Evolutionary conservation across 2,329 filamentous ascomycete genomes (phyloP).

Genomic region (Calonectria fujianensis): DNA sequence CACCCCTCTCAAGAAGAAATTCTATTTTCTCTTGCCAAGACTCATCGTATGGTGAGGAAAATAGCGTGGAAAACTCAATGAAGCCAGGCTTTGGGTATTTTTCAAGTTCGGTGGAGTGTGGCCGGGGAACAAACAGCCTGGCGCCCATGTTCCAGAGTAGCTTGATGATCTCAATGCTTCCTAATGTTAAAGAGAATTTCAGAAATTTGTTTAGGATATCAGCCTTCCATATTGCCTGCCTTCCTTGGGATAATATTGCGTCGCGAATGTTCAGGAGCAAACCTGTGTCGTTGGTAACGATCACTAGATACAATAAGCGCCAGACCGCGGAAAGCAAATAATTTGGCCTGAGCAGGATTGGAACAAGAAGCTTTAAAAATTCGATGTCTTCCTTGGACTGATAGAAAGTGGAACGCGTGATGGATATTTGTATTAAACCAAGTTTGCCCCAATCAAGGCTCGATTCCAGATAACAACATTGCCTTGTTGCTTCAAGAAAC

Average conservation of each 20-base stretch:
- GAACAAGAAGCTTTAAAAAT: not conserved
- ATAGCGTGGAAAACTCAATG: not conserved
- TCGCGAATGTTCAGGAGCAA: not conserved
- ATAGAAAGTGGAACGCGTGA: too few relatives aligned
- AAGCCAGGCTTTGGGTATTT: too few relatives aligned
- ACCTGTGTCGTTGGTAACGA: not conserved
- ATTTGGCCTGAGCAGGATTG: not conserved
- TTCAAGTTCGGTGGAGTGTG: too few relatives aligned
- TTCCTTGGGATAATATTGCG: not conserved
- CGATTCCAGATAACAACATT: not conserved
- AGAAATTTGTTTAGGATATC: not conserved
- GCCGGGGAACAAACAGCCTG: not conserved
- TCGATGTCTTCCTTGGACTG: not conserved
- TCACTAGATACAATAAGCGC: not conserved
- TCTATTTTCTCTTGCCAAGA: not conserved
- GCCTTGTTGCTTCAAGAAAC: not conserved
- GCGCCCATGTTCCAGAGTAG: not conserved
- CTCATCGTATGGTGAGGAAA: not conserved
- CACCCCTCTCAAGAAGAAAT: not conserved
- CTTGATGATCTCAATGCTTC: not conserved
- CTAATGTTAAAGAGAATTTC: not conserved
- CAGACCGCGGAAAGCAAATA: not conserved
- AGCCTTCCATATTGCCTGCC: not conserved
- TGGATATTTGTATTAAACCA: too few relatives aligned
- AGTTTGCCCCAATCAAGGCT: too few relatives aligned